These are phyloP conservation scores for Penicillium silybi DNA, from an alignment of 495 filamentous ascomycete genomes.

Conservation along the genomic window DNA sequence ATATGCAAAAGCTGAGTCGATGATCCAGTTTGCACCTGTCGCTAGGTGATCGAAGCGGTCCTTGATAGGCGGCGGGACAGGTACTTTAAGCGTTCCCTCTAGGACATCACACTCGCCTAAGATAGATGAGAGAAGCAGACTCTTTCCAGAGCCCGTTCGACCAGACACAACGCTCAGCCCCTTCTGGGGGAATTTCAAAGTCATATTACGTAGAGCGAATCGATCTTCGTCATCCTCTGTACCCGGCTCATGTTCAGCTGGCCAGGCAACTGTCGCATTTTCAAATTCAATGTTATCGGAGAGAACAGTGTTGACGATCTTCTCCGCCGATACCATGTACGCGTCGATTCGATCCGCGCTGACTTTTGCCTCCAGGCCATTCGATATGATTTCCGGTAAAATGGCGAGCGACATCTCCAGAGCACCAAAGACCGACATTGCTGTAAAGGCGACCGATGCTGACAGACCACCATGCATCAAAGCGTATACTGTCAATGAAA, in stretches of 20 bases:
- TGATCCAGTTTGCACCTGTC: slow-evolving; percentile 29
- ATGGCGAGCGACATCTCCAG: slow-evolving; percentile 68
- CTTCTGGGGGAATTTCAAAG: slow-evolving; percentile 59
- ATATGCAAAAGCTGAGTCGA: slow-evolving; percentile 65
- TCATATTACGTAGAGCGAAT: slow-evolving; percentile 56
- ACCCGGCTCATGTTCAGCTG: slow-evolving; percentile 43
- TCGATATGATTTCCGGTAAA: slow-evolving; percentile 69
- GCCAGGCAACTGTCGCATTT: slow-evolving; percentile 73
- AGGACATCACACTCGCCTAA: slow-evolving; percentile 57
- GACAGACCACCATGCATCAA: slow-evolving; percentile 55
- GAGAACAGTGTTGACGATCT: slow-evolving; percentile 51
- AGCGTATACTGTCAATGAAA: slow-evolving; percentile 67
- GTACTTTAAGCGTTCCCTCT: slow-evolving; percentile 45
- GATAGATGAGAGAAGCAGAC: slow-evolving; percentile 56
- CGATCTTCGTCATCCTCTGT: slow-evolving; percentile 48
- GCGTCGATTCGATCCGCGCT: slow-evolving; percentile 70
- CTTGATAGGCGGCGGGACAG: slow-evolving; percentile 22
- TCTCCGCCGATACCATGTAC: slow-evolving; percentile 67
- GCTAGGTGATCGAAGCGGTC: slow-evolving; percentile 26
- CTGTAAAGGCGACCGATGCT: slow-evolving; percentile 77
- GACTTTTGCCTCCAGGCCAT: slow-evolving; percentile 65
- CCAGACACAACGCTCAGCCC: slow-evolving; percentile 64
- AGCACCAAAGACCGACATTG: slow-evolving; percentile 66
- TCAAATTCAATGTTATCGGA: slow-evolving; percentile 59
- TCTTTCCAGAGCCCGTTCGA: slow-evolving; percentile 61